A percentile compares a stretch with the other conserved stretches of the same genome.
Conservation (phyloP, 495 filamentous ascomycete species). For the Talaromyces trachyspermus region DNA sequence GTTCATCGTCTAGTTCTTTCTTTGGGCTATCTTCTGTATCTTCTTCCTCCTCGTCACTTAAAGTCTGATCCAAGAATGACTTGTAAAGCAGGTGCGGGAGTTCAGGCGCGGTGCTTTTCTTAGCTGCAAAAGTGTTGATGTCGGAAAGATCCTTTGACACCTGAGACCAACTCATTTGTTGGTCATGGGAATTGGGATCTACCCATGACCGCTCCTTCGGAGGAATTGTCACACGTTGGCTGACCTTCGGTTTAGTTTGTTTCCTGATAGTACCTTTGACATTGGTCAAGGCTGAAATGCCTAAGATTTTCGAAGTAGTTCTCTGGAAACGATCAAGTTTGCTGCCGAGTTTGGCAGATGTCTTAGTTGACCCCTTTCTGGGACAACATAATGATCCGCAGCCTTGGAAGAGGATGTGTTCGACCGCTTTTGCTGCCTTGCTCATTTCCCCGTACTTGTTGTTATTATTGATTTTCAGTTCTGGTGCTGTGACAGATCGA, state of each 20-base stretch:
- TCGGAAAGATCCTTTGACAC: not conserved
- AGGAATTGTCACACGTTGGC: too few relatives aligned
- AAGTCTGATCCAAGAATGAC: not conserved
- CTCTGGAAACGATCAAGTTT: not conserved
- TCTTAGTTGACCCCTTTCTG: not conserved
- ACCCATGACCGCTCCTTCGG: not conserved
- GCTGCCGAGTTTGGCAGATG: not conserved
- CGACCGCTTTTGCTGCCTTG: not conserved
- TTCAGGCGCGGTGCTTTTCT: not conserved
- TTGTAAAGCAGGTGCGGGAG: conserved; percentile 6
- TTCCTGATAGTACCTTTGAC: not conserved
- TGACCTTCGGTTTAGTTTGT: not conserved
- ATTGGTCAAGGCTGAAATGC: not conserved
- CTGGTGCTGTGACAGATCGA: conserved; percentile 2
- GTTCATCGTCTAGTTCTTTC: not conserved
- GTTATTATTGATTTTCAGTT: not conserved
- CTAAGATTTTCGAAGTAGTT: conserved; percentile 4
- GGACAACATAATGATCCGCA: not conserved
- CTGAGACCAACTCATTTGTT: conserved; percentile 3
- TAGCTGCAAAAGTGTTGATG: not conserved
- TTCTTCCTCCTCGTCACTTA: conserved; percentile 14
- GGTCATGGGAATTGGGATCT: not conserved
- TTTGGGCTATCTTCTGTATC: conserved; percentile 5
- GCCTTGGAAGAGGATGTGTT: not conserved
- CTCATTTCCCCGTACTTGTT: not conserved